Evolutionary conservation across 345 rosid species (phyloP), one percentile per base, ranked within the genome.

Genomic region (Murraya paniculata): DNA sequence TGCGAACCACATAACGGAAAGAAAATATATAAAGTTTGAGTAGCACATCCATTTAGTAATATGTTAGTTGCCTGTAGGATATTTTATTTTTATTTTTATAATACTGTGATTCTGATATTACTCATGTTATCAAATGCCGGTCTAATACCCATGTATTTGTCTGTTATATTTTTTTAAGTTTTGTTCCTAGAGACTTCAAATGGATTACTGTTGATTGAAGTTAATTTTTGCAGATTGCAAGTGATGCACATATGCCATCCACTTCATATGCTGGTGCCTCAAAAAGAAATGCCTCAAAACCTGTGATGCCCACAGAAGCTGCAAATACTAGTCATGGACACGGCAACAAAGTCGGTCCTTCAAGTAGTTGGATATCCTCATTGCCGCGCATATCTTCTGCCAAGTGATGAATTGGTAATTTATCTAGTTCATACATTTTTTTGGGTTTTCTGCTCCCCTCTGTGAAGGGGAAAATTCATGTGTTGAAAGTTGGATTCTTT

Each of bases 341-440:
- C 10, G 81, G 86, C 68, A 88, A 82, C 41, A 88, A 84, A 86
- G 81, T 89, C 22, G 91, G 92, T 50, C 86, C 90, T 62, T 88
- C 93, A 21, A 82, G 86, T 65, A 88, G 95, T 78, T 91, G 96
- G 97, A 91, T 89, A 80, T 88, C 93, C 35, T 87, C 98, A 64
- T 87, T 90, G 84, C 95, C 87, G 76, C 91, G 90, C 67, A 72
- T 88, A 82, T 90, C 90, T 78, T 90, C 93, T 53, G 86, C 92
- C 33, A 91, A 88, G 78, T 89, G 90, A 90, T 86, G 78, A n/a
- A 64, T 71, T 68, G 89, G 89, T 86, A 85, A 81, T 75, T 81
- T 65, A 65, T 65, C 55, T 35, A 28, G 72, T 72, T 78, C 61
- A 53, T 69, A 35, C n/a, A 61, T 1, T 53, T 53, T 27, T 16